Evolutionary conservation across 2,329 filamentous ascomycete genomes (phyloP), one percentile per base, ranked within the genome.

Genomic region (Pseudophaeomoniella oleicola): DNA sequence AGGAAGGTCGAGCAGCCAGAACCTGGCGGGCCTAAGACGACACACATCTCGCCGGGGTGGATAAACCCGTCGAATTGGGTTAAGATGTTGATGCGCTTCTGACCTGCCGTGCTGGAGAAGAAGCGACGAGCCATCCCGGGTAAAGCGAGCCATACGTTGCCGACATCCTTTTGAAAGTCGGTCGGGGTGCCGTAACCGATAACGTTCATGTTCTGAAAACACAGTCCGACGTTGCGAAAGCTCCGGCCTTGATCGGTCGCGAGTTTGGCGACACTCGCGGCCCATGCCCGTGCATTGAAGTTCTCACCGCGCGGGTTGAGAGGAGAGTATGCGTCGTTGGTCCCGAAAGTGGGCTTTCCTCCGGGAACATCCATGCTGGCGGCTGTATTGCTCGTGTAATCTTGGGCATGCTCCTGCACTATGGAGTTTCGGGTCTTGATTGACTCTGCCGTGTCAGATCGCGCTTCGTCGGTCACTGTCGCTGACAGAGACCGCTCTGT

Each of bases 1-100:
- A 93, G 65, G 44, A 92, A 78, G 2, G 85, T 92, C 12, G 81
- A 84, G 56, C 85, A 93, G 37, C 61, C 61, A 39, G 52, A 55
- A 4, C 59, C 58, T 5, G 59, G 58, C 13, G 56, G 50, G 15
- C 59, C 58, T 4, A 62, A 46, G 4, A 62, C 59, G 34, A 60
- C 53, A 9, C 60, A 44, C 42, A 62, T 44, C 38, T 62, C 70
- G 18, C 44, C 36, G 3, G 37, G 33, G 10, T 38, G 37, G 14
- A 44, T 22, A 15, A 42, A 16, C 4, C 44, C 44, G 29, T 44
- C 38, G 30, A 46, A 38, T 3, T 39, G 19, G 3, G 5, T 17
- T 4, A 34, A 13, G 17, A 34, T 34, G 13, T 32, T 16, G 5
- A 5, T 32, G 10, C 30, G 30, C 10, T 5, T 32, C 30, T 14